Conservation (phyloP, 352 stramenopile species). For the Globisporangium alternatum region DNA sequence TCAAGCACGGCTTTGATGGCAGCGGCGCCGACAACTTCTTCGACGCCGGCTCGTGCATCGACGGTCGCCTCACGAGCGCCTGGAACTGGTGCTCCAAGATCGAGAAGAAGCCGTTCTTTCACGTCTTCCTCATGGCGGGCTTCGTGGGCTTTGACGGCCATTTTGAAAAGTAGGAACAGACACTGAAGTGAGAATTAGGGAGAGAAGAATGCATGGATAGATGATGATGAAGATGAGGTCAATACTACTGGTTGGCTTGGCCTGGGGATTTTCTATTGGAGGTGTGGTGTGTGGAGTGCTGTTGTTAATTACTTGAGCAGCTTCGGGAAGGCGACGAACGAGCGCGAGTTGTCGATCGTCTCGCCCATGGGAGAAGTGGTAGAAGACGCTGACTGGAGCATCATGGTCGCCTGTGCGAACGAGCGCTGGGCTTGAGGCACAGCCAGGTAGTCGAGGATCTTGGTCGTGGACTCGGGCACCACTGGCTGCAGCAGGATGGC, state of each 20-base stretch:
- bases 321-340: slow-evolving; percentile 71
- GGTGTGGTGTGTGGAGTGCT: too few species aligned
- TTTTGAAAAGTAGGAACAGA: slow-evolving; percentile 74
- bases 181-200: neutral
- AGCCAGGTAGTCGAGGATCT: slow-evolving; percentile 70
- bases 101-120: slow-evolving; percentile 90
- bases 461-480: slow-evolving; percentile 48
- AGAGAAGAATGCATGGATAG: neutral
- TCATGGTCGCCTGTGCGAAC: slow-evolving; percentile 50
- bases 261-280: slow-evolving; percentile 6
- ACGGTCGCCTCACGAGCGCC: slow-evolving; percentile 88
- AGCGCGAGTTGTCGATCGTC: slow-evolving; percentile 49
- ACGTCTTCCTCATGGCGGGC: slow-evolving; percentile 89
- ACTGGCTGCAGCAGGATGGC: slow-evolving; percentile 73
- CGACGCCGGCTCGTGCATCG: slow-evolving; percentile 85
- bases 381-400: slow-evolving; percentile 17
- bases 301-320: slow-evolving; percentile 27
- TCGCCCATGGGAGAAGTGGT: slow-evolving; percentile 22
- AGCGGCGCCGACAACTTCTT: slow-evolving; percentile 89
- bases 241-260: neutral
- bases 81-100: slow-evolving; percentile 94
- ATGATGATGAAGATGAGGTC: neutral
- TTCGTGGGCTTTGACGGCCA: slow-evolving; percentile 93
- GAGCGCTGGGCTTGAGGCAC: slow-evolving; percentile 49
- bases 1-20: slow-evolving; percentile 93